Conservation (phyloP, 345 rosid genomes). For the Citrus medica region DNA sequence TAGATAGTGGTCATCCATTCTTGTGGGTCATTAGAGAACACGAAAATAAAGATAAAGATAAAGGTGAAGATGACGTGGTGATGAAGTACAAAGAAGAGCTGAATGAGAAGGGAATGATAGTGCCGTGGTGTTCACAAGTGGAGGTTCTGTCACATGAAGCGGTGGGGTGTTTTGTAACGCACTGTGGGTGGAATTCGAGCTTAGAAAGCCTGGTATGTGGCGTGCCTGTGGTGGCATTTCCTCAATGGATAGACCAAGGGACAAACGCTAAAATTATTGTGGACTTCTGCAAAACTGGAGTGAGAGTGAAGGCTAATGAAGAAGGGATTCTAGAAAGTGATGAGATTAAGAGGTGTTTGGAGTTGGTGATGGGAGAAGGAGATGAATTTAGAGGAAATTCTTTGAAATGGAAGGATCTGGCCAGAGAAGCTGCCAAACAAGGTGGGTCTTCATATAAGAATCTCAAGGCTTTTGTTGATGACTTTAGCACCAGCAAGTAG, state of each 20-base stretch:
- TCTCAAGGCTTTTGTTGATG: constrained; percentile 24
- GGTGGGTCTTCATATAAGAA: constrained; percentile 28
- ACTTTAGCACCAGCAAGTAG: too few relatives aligned
- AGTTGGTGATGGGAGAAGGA: constrained; percentile 26
- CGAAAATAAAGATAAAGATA: neutral
- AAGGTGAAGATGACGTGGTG: neutral
- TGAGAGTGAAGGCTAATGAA: constrained; percentile 11
- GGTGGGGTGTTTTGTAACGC: constrained; percentile 41
- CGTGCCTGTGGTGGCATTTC: constrained; percentile 36
- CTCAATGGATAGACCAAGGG: constrained; percentile 37
- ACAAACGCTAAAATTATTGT: constrained; percentile 35
- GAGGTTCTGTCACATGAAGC: constrained; percentile 37
- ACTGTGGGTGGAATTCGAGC: constrained; percentile 48
- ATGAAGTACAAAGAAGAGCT: constrained; percentile 5
- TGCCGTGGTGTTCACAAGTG: constrained; percentile 46
- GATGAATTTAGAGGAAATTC: constrained; percentile 29
- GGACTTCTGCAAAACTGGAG: constrained; percentile 33
- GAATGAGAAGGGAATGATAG: constrained; percentile 32
- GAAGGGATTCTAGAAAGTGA: constrained; percentile 22
- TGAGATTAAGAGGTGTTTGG: constrained; percentile 35
- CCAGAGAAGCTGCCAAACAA: constrained; percentile 22
- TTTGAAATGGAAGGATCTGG: constrained; percentile 33
- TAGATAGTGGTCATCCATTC: constrained; percentile 15
- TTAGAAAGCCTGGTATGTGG: constrained; percentile 34
- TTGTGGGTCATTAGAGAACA: constrained; percentile 30